A percentile compares a stretch with the other conserved stretches of the same genome.
These are phyloP conservation scores for Blastobotrys capitulatus DNA, from an alignment of 1,139 yeast genomes.

Conservation along the genomic window DNA sequence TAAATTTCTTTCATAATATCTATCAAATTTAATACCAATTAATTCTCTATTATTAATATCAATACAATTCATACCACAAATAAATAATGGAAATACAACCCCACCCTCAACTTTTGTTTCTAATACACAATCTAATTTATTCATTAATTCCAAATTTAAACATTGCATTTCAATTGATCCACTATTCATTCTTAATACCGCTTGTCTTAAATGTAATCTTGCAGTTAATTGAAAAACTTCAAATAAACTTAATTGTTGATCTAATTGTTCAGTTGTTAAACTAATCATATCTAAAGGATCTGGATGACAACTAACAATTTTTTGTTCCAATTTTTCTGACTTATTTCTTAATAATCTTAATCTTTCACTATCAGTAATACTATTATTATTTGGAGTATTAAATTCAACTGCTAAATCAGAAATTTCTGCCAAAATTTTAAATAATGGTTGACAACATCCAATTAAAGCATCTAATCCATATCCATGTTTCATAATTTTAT, in stretches of 20 bases:
- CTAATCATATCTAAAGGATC: conserved; percentile 44
- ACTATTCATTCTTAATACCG: conserved; percentile 56
- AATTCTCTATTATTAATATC: conserved; percentile 39
- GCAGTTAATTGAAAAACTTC: conserved; percentile 70
- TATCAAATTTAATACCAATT: conserved; percentile 51
- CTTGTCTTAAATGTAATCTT: conserved; percentile 59
- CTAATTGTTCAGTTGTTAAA: conserved; percentile 51
- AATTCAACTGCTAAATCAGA: conserved; percentile 51
- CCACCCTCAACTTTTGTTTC: conserved; percentile 68
- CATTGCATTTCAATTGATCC: conserved; percentile 60
- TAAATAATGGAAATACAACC: conserved; percentile 68
- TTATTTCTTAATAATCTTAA: conserved; percentile 3
- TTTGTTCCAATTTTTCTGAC: conserved; percentile 37
- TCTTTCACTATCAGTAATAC: background rate
- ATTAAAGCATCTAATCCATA: conserved; percentile 58
- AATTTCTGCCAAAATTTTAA: conserved; percentile 62
- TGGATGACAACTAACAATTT: conserved; percentile 51
- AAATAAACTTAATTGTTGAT: conserved; percentile 62
- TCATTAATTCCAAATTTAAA: conserved; percentile 48
- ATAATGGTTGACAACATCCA: conserved; percentile 66
- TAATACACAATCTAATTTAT: conserved; percentile 56
- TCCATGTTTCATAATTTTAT: conserved; percentile 38
- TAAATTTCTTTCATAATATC: conserved; percentile 54
- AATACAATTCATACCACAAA: conserved; percentile 68
- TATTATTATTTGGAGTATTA: background rate